Conservation (phyloP, 345 rosid species). For the Gossypium australe region DNA sequence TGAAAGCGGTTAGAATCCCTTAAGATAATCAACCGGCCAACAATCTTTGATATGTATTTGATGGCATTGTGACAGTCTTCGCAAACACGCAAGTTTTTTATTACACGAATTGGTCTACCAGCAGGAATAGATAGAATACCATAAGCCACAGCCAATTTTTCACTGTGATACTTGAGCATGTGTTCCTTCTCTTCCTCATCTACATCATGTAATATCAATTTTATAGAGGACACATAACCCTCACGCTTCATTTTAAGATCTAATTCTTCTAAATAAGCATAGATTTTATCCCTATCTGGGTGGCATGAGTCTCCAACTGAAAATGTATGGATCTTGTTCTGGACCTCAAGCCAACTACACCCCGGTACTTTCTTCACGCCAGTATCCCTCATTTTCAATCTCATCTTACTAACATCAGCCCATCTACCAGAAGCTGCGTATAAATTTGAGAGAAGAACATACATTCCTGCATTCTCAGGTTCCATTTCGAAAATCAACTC, state of each 20-base stretch:
- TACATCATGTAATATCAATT: conserved; percentile 65
- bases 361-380: conserved; percentile 67
- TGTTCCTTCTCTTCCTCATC: conserved; percentile 73
- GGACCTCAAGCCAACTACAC: conserved; percentile 66
- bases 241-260: conserved; percentile 53
- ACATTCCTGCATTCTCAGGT: conserved; percentile 71
- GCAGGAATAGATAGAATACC: conserved; percentile 46
- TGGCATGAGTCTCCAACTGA: conserved; percentile 53
- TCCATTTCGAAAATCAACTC: conserved; percentile 51
- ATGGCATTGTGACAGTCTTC: conserved; percentile 67
- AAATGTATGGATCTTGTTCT: conserved; percentile 55
- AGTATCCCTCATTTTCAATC: conserved; percentile 53
- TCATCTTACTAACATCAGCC: conserved; percentile 55
- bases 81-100: conserved; percentile 64
- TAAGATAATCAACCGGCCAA: conserved; percentile 50
- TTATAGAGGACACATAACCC: conserved; percentile 50
- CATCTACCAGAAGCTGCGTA: conserved; percentile 66
- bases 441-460: conserved; percentile 62
- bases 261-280: conserved; percentile 52
- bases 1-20: conserved; percentile 71
- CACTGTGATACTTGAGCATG: conserved; percentile 67
- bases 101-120: conserved; percentile 62
- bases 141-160: conserved; percentile 61
- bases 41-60: conserved; percentile 53
- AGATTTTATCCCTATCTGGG: conserved; percentile 51